phyloP scores from a whole-genome alignment of 306 rosid species.

The Cicer chorassanicum region DNA sequence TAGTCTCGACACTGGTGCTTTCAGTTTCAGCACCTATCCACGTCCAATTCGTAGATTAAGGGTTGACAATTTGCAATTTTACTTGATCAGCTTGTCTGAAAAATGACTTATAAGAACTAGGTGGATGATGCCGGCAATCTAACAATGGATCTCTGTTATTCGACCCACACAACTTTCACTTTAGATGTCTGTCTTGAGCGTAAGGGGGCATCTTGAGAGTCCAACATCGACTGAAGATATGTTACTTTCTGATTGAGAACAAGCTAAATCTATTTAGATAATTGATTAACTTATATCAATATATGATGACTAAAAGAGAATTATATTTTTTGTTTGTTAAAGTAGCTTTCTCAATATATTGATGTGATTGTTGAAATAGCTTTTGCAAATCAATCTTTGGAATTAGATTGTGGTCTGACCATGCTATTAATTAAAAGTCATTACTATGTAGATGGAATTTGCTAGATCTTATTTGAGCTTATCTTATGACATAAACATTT shows the following conservation, averaged over 20 bases:
- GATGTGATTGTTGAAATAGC: slow-evolving; percentile 18
- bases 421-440: slow-evolving; percentile 25
- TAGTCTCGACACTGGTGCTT: not conserved
- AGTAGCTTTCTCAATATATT: not conserved
- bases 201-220: too few relatives aligned
- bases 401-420: slow-evolving; percentile 18
- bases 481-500: not conserved
- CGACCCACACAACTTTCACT: too few relatives aligned
- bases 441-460: not conserved
- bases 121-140: too few relatives aligned
- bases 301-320: not conserved
- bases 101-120: not conserved
- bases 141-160: too few relatives aligned
- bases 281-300: not conserved
- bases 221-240: too few relatives aligned
- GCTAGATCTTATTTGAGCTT: slow-evolving; percentile 1
- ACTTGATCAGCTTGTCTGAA: slow-evolving; percentile 6
- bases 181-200: too few relatives aligned
- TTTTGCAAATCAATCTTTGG: slow-evolving; percentile 11
- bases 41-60: not conserved
- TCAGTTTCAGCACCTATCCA: not conserved
- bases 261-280: not conserved
- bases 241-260: not conserved
- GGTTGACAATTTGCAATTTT: not conserved
- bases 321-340: not conserved